Evolutionary conservation across 306 rosid species (phyloP).

Genomic region (Trifolium dubium): DNA sequence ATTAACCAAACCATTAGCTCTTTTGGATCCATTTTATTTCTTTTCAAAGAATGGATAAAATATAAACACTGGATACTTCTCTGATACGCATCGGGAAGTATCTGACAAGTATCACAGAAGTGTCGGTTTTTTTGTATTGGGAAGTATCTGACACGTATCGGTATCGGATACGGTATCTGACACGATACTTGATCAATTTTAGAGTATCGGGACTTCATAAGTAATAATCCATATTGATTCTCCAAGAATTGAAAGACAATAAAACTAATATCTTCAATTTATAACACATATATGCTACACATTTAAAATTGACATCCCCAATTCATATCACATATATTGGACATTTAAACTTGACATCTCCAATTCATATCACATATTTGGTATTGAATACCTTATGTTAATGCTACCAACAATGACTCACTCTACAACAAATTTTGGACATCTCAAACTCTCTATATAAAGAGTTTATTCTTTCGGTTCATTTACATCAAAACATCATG

Average conservation of each 20-base stretch:
- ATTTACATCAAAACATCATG: slow-evolving; percentile 19
- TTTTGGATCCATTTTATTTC: no score
- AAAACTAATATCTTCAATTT: neutral
- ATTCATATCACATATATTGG: neutral
- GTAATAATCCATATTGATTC: neutral
- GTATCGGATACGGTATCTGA: no score
- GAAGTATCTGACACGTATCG: no score
- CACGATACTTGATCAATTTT: no score
- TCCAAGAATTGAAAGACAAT: neutral
- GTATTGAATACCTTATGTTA: slow-evolving; percentile 21
- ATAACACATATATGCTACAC: neutral
- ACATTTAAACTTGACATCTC: slow-evolving; percentile 16
- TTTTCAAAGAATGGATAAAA: no score
- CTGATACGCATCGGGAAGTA: no score
- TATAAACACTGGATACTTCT: no score
- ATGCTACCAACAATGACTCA: neutral
- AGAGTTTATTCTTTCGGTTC: neutral
- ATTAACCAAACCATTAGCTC: no score
- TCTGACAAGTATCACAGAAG: no score
- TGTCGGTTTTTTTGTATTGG: no score
- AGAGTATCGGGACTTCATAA: no score
- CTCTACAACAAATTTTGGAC: slow-evolving; percentile 5
- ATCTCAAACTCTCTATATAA: slow-evolving; percentile 21
- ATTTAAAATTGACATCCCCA: neutral
- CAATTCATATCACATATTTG: slow-evolving; percentile 23